Evolutionary conservation across 768 basidiomycete species (phyloP).

Genomic region (Collybiopsis confluens): DNA sequence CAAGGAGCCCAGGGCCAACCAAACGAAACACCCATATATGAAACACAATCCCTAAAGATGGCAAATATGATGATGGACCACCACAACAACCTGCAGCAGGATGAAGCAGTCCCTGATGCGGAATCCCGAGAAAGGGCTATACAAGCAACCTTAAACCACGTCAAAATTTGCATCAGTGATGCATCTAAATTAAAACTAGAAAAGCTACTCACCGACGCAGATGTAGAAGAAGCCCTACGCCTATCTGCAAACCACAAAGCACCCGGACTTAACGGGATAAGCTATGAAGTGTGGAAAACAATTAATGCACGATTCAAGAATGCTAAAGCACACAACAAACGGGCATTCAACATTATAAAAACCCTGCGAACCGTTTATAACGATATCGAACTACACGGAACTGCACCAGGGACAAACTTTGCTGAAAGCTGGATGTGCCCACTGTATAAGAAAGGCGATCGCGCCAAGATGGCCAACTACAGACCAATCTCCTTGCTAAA

Average conservation of each 20-base stretch:
- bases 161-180: background rate
- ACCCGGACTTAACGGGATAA: conserved; percentile 7
- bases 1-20: conserved; percentile 4
- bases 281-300: conserved; percentile 9
- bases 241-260: conserved; percentile 3
- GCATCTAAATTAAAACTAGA: background rate
- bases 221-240: background rate
- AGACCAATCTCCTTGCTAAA: conserved; percentile 33
- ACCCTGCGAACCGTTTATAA: conserved; percentile 5
- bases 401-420: conserved; percentile 14
- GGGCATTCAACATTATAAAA: conserved; percentile 7
- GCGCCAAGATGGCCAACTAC: conserved; percentile 27
- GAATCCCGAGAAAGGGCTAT: background rate
- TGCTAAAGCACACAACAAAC: background rate
- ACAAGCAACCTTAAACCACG: background rate
- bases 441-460: conserved; percentile 37
- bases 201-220: background rate
- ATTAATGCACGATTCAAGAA: background rate
- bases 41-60: background rate
- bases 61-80: background rate
- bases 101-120: background rate
- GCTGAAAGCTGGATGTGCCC: conserved; percentile 33
- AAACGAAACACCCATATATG: conserved; percentile 5
- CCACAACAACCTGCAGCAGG: background rate
- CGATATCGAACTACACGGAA: conserved; percentile 25